These are phyloP conservation scores for Anisodus tanguticus DNA, from an alignment of 257 asterid species.

Conservation along the genomic window DNA sequence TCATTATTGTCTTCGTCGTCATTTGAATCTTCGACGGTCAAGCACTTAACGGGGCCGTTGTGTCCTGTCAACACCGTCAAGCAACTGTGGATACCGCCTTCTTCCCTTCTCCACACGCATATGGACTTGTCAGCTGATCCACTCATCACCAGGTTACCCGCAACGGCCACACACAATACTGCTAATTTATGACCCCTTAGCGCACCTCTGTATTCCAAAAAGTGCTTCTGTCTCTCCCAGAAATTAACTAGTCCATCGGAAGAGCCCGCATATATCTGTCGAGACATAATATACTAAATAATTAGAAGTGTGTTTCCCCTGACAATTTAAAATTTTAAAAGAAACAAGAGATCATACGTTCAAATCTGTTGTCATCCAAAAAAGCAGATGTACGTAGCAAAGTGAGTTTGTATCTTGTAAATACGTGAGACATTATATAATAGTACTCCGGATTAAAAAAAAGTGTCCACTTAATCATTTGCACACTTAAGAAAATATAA, in stretches of 20 bases:
- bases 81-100: conserved; percentile 69
- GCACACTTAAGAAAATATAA: no score
- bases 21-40: conserved; percentile 57
- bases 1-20: background rate
- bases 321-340: background rate
- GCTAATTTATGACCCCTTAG: conserved; percentile 90
- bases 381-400: no score
- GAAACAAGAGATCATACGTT: background rate
- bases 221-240: conserved; percentile 70
- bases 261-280: conserved; percentile 66
- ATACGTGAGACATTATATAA: no score
- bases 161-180: conserved; percentile 73
- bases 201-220: conserved; percentile 72
- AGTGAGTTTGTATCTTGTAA: no score
- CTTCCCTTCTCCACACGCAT: conserved; percentile 90
- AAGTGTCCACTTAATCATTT: no score
- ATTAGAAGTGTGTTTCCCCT: background rate
- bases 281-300: background rate
- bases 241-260: conserved; percentile 89
- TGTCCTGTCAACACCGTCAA: conserved; percentile 75
- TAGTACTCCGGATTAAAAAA: no score
- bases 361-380: no score
- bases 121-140: conserved; percentile 88
- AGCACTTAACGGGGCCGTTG: conserved; percentile 85
- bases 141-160: conserved; percentile 68